Conservation (phyloP, 768 basidiomycete genomes). For the Xerocomellus chrysenteron region DNA sequence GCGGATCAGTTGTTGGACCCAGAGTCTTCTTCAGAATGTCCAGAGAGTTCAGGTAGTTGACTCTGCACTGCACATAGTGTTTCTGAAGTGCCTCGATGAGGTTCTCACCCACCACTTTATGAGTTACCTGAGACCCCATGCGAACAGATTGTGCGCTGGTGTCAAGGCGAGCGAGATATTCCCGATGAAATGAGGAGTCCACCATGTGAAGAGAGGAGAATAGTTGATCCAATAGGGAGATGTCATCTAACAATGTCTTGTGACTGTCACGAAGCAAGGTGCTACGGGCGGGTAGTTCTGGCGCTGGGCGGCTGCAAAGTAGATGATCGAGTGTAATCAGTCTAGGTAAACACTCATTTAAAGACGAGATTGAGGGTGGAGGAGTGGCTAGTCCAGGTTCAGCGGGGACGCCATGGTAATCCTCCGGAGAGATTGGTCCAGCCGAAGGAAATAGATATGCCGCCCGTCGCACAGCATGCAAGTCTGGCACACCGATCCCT, state of each 20-base stretch:
- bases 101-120: background rate
- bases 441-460: background rate
- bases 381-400: background rate
- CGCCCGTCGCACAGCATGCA: background rate
- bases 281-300: background rate
- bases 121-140: background rate
- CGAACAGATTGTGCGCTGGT: background rate
- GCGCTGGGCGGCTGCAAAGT: background rate
- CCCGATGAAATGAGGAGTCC: background rate
- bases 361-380: background rate
- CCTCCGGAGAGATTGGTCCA: background rate
- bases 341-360: background rate
- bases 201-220: background rate
- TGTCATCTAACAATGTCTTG: background rate
- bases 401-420: background rate
- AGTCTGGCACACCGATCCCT: background rate
- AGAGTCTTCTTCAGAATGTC: background rate
- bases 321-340: background rate
- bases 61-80: background rate
- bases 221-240: background rate
- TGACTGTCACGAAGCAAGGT: too few relatives aligned
- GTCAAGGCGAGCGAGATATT: background rate
- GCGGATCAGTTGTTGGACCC: background rate
- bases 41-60: background rate
- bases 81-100: background rate